Evolutionary conservation across 352 stramenopile genomes (phyloP).

Genomic region (Phytophthora melonis): DNA sequence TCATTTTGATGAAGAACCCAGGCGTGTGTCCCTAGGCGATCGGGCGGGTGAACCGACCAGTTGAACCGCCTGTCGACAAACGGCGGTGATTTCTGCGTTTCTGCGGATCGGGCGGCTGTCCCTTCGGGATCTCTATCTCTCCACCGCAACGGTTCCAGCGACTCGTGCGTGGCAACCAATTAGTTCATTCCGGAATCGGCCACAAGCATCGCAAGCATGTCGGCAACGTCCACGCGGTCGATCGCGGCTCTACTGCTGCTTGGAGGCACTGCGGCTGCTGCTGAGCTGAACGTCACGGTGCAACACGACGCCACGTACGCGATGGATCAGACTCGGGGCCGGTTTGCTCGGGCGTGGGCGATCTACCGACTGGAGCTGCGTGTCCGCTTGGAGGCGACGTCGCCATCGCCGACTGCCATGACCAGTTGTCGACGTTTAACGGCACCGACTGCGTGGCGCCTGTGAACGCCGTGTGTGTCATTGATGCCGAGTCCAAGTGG

Average conservation of each 20-base stretch:
- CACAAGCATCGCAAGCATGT: not conserved
- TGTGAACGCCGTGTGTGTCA: conserved; percentile 37
- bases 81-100: not conserved
- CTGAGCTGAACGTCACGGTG: conserved; percentile 27
- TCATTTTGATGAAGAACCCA: too few relatives aligned
- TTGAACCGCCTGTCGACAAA: conserved; percentile 21
- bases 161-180: not conserved
- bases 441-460: conserved; percentile 44
- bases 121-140: conserved; percentile 19
- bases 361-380: conserved; percentile 33
- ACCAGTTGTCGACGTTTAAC: conserved; percentile 49
- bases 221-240: conserved; percentile 11
- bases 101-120: conserved; percentile 9
- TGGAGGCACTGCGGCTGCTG: not conserved
- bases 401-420: conserved; percentile 46
- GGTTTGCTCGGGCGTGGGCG: conserved; percentile 53
- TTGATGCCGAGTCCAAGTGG: conserved; percentile 40
- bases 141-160: not conserved
- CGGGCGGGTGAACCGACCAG: too few relatives aligned
- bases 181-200: conserved; percentile 17
- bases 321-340: conserved; percentile 34
- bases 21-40: too few relatives aligned
- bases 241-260: not conserved
- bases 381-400: conserved; percentile 55
- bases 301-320: conserved; percentile 58